Evolutionary conservation across 1,284 basidiomycete genomes (phyloP).

Genomic region (Earliella scabrosa): DNA sequence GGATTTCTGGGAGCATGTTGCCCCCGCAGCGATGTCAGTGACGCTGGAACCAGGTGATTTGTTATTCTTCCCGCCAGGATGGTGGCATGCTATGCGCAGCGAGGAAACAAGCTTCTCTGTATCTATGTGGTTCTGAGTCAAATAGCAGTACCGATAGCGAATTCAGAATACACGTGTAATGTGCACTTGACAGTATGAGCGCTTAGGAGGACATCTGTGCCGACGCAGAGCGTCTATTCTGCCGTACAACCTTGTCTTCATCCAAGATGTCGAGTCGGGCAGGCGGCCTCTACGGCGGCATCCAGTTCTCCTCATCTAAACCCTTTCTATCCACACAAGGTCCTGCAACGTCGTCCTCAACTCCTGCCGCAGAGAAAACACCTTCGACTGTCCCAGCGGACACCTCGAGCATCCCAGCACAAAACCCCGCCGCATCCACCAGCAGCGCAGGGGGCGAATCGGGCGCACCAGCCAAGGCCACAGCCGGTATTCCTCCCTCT

Average conservation of each 20-base stretch:
- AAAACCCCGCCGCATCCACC: constrained; percentile 20
- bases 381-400: constrained; percentile 8
- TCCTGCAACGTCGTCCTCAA: constrained; percentile 9
- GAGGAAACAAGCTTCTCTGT: constrained; percentile 79
- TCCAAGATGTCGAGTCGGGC: constrained; percentile 68
- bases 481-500: constrained; percentile 76
- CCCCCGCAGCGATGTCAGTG: constrained; percentile 66
- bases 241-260: neutral
- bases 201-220: neutral
- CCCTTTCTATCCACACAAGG: constrained; percentile 47
- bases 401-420: constrained; percentile 5
- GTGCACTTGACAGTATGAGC: neutral
- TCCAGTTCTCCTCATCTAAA: constrained; percentile 73
- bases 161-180: too few species aligned
- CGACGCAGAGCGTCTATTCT: constrained; percentile 1
- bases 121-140: constrained; percentile 77
- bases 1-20: constrained; percentile 61
- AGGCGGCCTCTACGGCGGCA: constrained; percentile 81
- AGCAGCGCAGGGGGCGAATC: constrained; percentile 33
- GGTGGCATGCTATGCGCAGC: constrained; percentile 93
- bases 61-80: constrained; percentile 86
- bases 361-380: neutral
- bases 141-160: too few species aligned
- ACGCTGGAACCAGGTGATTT: constrained; percentile 83
- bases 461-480: constrained; percentile 60